phyloP scores from a whole-genome alignment of 306 rosid species.

The Rubus parviflorus region DNA sequence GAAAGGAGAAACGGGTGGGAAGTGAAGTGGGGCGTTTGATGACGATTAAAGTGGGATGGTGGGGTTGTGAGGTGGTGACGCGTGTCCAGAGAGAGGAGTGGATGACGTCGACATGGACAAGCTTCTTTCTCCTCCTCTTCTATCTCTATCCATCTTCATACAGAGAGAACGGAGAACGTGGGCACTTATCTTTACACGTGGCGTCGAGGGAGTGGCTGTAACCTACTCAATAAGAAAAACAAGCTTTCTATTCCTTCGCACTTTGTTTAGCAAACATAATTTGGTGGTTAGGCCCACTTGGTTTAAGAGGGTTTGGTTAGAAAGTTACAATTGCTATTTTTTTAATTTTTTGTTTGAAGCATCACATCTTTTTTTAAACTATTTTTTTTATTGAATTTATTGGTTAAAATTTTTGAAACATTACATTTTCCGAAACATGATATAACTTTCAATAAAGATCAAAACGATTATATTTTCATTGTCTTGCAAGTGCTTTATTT shows the following conservation, averaged over 20 bases:
- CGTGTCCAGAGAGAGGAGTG: slow-evolving; percentile 9
- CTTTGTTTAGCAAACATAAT: slow-evolving; percentile 10
- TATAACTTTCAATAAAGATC: no score
- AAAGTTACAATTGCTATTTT: no score
- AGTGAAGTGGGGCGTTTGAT: not conserved
- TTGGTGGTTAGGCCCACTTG: slow-evolving; percentile 17
- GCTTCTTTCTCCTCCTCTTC: not conserved
- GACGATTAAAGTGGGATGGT: slow-evolving; percentile 7
- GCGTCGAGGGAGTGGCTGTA: slow-evolving; percentile 1
- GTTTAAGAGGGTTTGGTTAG: not conserved
- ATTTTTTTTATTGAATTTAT: no score
- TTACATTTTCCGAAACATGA: no score
- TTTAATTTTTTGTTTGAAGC: no score
- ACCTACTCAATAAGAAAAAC: not conserved
- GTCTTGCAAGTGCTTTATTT: no score
- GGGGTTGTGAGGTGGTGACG: not conserved
- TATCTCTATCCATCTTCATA: not conserved
- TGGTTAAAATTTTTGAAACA: no score
- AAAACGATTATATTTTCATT: no score
- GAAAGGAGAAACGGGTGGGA: not conserved
- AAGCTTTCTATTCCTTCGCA: slow-evolving; percentile 1
- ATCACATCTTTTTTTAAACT: no score
- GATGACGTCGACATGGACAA: not conserved
- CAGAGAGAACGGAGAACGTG: not conserved
- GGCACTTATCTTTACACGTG: slow-evolving; percentile 31